Percentiles rank a stretch among this genome's conserved stretches.
Evolutionary conservation across 345 rosid genomes (phyloP).

Genomic region (Sisymbrium irio): DNA sequence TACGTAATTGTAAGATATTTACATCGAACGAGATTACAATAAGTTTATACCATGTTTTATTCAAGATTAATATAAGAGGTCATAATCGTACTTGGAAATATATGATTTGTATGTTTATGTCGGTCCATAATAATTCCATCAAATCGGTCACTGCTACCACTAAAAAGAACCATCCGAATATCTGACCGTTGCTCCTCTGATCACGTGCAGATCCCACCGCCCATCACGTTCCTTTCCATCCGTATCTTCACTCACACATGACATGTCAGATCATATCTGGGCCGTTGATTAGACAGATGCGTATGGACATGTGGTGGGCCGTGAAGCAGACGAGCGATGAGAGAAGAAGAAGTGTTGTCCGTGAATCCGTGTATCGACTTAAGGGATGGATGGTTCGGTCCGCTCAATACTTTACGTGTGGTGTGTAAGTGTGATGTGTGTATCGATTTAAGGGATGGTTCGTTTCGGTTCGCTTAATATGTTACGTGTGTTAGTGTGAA

Average conservation of each 20-base stretch:
- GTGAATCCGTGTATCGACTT: conserved; percentile 11
- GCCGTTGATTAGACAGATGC: conserved; percentile 14
- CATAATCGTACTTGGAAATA: conserved; percentile 2
- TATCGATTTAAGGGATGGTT: neutral
- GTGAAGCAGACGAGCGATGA: conserved; percentile 8
- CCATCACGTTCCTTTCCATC: conserved; percentile 29
- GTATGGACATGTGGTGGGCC: conserved; percentile 6
- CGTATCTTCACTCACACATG: conserved; percentile 7
- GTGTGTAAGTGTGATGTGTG: neutral
- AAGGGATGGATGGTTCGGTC: conserved; percentile 5
- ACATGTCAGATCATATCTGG: conserved; percentile 17
- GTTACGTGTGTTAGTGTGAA: conserved; percentile 13
- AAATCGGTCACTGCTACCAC: conserved; percentile 29
- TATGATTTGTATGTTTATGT: conserved; percentile 7
- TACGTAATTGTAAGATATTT: neutral
- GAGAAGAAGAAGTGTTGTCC: conserved; percentile 5
- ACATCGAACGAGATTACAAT: neutral
- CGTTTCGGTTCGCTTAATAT: neutral
- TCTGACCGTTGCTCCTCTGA: conserved; percentile 30
- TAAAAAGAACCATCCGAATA: conserved; percentile 19
- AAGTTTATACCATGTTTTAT: neutral
- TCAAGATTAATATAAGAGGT: neutral
- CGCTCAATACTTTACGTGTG: conserved; percentile 5
- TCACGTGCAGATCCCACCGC: conserved; percentile 38
- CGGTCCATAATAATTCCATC: conserved; percentile 17